Percentiles rank a stretch among this genome's conserved stretches.
These are phyloP conservation scores for Parsonsia alboflavescens DNA, from an alignment of 257 asterid genomes.

Conservation along the genomic window DNA sequence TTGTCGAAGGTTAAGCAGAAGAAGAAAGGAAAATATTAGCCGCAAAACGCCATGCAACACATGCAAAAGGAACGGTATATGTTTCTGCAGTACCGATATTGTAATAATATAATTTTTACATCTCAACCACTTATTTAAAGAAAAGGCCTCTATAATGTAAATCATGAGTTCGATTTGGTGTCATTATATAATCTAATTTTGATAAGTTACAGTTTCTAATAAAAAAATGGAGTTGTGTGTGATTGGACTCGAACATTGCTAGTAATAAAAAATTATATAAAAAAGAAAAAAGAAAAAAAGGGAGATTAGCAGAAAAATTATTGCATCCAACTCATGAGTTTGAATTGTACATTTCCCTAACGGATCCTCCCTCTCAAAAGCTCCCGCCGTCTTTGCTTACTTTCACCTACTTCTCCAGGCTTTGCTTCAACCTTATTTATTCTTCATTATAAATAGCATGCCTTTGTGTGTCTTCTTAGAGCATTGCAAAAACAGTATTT, in stretches of 20 bases:
- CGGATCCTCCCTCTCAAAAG: not conserved
- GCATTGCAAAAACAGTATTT: not conserved
- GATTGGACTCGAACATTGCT: too few relatives aligned
- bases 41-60: conserved; percentile 1
- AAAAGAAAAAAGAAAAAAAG: too few relatives aligned
- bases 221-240: too few relatives aligned
- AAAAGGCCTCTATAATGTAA: too few relatives aligned
- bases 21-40: too few relatives aligned
- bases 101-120: too few relatives aligned
- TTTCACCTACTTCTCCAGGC: conserved; percentile 6
- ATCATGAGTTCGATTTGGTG: too few relatives aligned
- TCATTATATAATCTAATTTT: too few relatives aligned
- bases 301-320: not conserved
- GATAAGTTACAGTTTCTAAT: too few relatives aligned
- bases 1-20: too few relatives aligned
- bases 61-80: not conserved
- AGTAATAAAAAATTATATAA: too few relatives aligned
- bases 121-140: too few relatives aligned
- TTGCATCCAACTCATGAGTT: conserved; percentile 26
- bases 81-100: not conserved
- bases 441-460: conserved; percentile 33
- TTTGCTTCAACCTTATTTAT: not conserved
- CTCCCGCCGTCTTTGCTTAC: conserved; percentile 37
- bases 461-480: not conserved
- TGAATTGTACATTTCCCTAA: not conserved